phyloP scores from a whole-genome alignment of 2,329 filamentous ascomycete genomes.

The Fusarium sp. region DNA sequence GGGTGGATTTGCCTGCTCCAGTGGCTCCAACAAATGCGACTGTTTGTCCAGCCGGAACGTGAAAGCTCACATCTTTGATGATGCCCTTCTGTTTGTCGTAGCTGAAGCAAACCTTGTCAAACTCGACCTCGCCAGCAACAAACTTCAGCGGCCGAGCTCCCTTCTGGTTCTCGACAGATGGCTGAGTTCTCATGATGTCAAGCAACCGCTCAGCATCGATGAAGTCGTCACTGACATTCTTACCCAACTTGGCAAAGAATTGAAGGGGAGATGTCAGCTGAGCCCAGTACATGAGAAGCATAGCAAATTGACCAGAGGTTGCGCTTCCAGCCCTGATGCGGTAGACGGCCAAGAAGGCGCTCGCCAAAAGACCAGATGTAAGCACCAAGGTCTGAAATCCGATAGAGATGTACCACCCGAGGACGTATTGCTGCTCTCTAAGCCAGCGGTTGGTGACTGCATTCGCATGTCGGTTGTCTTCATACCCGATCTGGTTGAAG shows the following conservation, averaged over 20 bases:
- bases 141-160: slow-evolving; percentile 63
- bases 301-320: slow-evolving; percentile 76
- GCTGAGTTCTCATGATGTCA: slow-evolving; percentile 68
- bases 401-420: slow-evolving; percentile 63
- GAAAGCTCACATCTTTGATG: slow-evolving; percentile 65
- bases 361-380: slow-evolving; percentile 76
- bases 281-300: slow-evolving; percentile 79
- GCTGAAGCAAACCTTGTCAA: slow-evolving; percentile 67
- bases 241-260: slow-evolving; percentile 73
- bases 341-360: slow-evolving; percentile 70
- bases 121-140: slow-evolving; percentile 65
- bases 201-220: slow-evolving; percentile 69
- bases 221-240: slow-evolving; percentile 66
- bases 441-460: slow-evolving; percentile 59
- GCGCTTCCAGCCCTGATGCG: slow-evolving; percentile 73
- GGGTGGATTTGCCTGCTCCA: slow-evolving; percentile 70
- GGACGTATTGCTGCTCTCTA: slow-evolving; percentile 52
- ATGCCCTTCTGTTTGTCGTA: slow-evolving; percentile 71
- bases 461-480: slow-evolving; percentile 64
- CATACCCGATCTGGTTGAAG: slow-evolving; percentile 70
- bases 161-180: slow-evolving; percentile 65
- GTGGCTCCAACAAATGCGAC: slow-evolving; percentile 72
- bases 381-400: slow-evolving; percentile 72
- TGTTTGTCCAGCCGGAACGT: slow-evolving; percentile 63
- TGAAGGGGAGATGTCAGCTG: slow-evolving; percentile 78